Evolutionary conservation across 2,329 filamentous ascomycete species (phyloP), one percentile per base, ranked within the genome.

Genomic region (Paecilomyces sp.): DNA sequence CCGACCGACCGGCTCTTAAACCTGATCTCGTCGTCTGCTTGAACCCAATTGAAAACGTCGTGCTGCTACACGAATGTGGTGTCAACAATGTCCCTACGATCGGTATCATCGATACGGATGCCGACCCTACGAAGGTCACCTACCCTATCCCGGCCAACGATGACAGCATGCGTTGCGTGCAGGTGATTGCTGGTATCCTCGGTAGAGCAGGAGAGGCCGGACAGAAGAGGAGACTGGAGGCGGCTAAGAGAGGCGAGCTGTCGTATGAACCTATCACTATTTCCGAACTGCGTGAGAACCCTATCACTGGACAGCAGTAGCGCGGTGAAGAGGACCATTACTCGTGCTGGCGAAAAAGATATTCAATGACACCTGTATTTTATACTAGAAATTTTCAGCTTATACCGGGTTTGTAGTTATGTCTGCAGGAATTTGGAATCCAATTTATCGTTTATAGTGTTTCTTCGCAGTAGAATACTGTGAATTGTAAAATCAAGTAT

Each of bases 131-230:
- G 0, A 93, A 90, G 85, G 92, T 97, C 56, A 97, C 94, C 3
- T 99, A 99, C 72, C 90, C 90, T 13, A 97, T 99, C 66, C 94
- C 94, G 1, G 91, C 91, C 56, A 99, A 99, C 74, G 94, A 99
- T 72, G 94, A 99, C 81, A 96, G 92, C 84, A 76, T 96, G 66
- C 88, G 94, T 62, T 88, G 88, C 64, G 84, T 92, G 56, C 85
- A 88, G 66, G 82, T 97, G 62, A 90, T 99, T 66, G 89, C 88
- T 3, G 92, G 92, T 57, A 88, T 94, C 1, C 82, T 99, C 41
- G 93, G 92, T 50, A 85, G 89, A 57, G 94, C 94, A 0, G 94
- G 90, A 9, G 81, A 96, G 77, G 80, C 84, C 57, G 94, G 94
- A 41, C 87, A 92, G 70, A 75, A 80, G 67, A 82, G 84, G 61